Conservation (phyloP, 148 eudicot species). For the Cornus florida region DNA sequence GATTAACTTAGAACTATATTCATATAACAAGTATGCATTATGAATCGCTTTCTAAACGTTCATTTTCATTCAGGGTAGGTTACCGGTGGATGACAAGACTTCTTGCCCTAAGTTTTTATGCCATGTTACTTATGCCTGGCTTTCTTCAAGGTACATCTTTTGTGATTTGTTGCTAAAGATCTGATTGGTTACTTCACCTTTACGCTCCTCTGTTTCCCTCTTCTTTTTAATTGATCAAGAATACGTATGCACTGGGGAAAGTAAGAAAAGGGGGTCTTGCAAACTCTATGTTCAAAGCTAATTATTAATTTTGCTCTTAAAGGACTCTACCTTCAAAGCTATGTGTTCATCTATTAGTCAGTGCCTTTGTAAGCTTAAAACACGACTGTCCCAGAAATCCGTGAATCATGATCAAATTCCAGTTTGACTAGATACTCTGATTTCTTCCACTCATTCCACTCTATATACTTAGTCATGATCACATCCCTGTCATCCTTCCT, state of each 20-base stretch:
- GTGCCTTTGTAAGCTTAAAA: too few relatives aligned
- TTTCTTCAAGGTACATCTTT: constrained; percentile 78
- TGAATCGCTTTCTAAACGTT: constrained; percentile 33
- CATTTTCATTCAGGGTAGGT: constrained; percentile 76
- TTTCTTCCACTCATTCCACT: too few relatives aligned
- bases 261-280: too few relatives aligned
- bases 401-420: too few relatives aligned
- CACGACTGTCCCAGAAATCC: too few relatives aligned
- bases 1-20: neutral
- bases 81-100: constrained; percentile 75
- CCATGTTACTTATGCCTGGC: constrained; percentile 87
- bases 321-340: neutral
- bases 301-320: neutral
- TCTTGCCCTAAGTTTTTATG: constrained; percentile 74
- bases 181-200: neutral
- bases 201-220: neutral
- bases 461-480: too few relatives aligned
- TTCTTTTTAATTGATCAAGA: too few relatives aligned
- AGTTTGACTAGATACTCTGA: too few relatives aligned
- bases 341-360: too few relatives aligned
- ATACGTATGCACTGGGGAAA: too few relatives aligned
- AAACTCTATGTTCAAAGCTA: too few relatives aligned
- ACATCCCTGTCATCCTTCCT: too few relatives aligned
- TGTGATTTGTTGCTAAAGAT: constrained; percentile 1
- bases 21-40: neutral